Percentiles rank a stretch among this genome's conserved stretches.
Conservation (phyloP, 2,329 filamentous ascomycete genomes). For the Penicillium sp. region DNA sequence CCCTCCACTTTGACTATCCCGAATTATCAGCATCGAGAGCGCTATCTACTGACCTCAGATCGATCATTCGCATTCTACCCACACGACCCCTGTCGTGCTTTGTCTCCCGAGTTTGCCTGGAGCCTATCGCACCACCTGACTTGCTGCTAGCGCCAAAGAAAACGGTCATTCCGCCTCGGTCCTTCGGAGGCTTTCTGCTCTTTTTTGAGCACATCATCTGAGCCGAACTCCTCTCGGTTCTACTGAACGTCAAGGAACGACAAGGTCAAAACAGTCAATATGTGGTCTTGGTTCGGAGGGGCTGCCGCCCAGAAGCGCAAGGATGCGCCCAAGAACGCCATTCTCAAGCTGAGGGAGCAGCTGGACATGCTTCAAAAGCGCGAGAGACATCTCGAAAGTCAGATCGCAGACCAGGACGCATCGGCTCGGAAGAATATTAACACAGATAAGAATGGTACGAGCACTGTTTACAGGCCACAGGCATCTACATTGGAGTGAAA, state of each 20-base stretch:
- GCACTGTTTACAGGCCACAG: neutral
- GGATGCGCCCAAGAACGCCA: constrained; percentile 95
- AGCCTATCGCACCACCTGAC: constrained; percentile 24
- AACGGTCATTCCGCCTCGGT: constrained; percentile 2
- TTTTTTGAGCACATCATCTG: neutral
- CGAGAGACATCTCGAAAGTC: constrained; percentile 84
- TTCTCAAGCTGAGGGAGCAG: constrained; percentile 81
- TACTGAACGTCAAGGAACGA: neutral
- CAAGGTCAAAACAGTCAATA: constrained; percentile 32
- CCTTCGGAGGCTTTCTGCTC: constrained; percentile 13
- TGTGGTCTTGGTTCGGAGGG: constrained; percentile 93
- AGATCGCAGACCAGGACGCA: constrained; percentile 90
- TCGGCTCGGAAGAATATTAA: constrained; percentile 86
- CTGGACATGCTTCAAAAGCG: constrained; percentile 98
- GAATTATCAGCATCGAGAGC: neutral
- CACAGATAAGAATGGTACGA: constrained; percentile 86
- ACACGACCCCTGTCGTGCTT: neutral
- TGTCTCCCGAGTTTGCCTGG: constrained; percentile 7
- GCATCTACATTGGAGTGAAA: neutral
- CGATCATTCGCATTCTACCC: neutral
- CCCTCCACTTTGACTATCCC: constrained; percentile 23
- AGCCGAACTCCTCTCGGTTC: neutral
- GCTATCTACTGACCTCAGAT: neutral
- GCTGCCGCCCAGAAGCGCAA: constrained; percentile 80
- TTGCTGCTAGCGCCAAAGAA: constrained; percentile 13